Percentiles rank a stretch among this genome's conserved stretches.
Evolutionary conservation across 106 monocot species (phyloP).

Genomic region (Allium cepa): DNA sequence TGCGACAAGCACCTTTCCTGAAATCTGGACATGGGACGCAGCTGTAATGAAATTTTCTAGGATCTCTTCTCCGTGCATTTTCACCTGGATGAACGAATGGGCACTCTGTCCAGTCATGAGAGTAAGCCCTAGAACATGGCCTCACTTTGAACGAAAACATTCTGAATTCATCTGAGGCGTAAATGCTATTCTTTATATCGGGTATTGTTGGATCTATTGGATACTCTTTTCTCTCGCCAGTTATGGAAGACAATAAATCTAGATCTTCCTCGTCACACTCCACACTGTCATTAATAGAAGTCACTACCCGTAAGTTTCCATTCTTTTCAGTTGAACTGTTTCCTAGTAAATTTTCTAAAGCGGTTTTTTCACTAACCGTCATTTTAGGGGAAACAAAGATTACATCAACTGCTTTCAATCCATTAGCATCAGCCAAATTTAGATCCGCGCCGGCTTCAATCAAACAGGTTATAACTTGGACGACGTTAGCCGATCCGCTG

Average conservation of each 20-base stretch:
- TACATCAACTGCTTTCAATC: slow-evolving; percentile 18
- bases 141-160: slow-evolving; percentile 73
- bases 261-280: neutral
- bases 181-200: slow-evolving; percentile 67
- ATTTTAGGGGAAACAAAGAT: slow-evolving; percentile 14
- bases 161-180: slow-evolving; percentile 56
- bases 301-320: neutral
- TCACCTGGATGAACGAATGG: slow-evolving; percentile 75
- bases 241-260: slow-evolving; percentile 9
- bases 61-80: slow-evolving; percentile 61
- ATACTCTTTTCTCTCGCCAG: slow-evolving; percentile 46
- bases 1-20: slow-evolving; percentile 47
- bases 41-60: slow-evolving; percentile 63
- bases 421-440: slow-evolving; percentile 15
- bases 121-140: slow-evolving; percentile 69
- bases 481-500: slow-evolving; percentile 31
- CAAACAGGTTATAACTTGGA: slow-evolving; percentile 33
- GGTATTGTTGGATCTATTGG: slow-evolving; percentile 48
- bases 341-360: slow-evolving; percentile 25
- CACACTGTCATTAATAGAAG: slow-evolving; percentile 1
- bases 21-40: slow-evolving; percentile 69
- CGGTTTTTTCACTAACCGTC: neutral
- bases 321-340: neutral
- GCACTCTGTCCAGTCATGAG: slow-evolving; percentile 83
- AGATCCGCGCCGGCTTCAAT: slow-evolving; percentile 35